Evolutionary conservation across 2,329 filamentous ascomycete genomes (phyloP).

Genomic region (Curvularia hawaiiensis): DNA sequence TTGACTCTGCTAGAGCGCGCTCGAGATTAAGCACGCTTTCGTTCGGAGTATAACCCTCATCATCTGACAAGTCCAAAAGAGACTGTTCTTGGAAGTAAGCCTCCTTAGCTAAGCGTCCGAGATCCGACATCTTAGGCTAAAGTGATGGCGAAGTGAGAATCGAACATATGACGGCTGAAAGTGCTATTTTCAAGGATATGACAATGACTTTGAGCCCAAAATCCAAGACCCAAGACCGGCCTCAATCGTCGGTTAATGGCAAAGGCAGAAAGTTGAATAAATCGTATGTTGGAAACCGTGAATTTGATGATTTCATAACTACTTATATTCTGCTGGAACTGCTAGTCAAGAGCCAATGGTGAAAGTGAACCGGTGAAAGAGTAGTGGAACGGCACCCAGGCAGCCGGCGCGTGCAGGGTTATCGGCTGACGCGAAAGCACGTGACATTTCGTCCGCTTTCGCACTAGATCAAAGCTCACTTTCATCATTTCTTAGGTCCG

Average conservation of each 20-base stretch:
- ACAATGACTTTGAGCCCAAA: background rate
- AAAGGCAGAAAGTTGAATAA: background rate
- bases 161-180: background rate
- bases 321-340: constrained; percentile 5
- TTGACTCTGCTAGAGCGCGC: constrained; percentile 30
- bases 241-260: constrained; percentile 1
- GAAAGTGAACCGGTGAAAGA: constrained; percentile 10
- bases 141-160: background rate
- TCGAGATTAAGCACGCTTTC: constrained; percentile 21
- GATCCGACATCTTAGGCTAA: constrained; percentile 25
- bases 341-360: constrained; percentile 1
- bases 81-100: constrained; percentile 39
- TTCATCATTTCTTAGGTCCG: constrained; percentile 18
- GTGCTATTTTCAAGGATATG: background rate
- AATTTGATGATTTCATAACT: constrained; percentile 4
- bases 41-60: constrained; percentile 29
- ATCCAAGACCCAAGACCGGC: background rate
- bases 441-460: constrained; percentile 19
- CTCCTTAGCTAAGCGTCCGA: constrained; percentile 32
- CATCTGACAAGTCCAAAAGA: constrained; percentile 37
- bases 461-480: constrained; percentile 21
- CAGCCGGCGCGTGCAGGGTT: constrained; percentile 22
- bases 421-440: constrained; percentile 28
- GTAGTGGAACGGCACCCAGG: constrained; percentile 15
- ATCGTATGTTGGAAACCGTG: background rate